These are phyloP conservation scores for Musa itinerans DNA, from an alignment of 176 grass and related monocot genomes.

Conservation along the genomic window DNA sequence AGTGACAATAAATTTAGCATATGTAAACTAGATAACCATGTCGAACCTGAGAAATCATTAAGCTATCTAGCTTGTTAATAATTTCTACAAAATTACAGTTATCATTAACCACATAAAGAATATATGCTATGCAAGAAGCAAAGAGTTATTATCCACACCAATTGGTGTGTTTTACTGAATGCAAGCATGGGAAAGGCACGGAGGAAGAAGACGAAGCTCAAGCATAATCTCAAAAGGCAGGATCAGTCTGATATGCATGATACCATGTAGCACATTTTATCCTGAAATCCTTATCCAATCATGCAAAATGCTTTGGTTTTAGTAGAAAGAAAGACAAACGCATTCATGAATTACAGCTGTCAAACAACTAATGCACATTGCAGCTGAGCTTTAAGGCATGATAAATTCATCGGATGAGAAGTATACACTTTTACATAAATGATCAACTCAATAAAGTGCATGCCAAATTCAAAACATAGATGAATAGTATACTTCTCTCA, in stretches of 20 bases:
- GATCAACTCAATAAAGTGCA: background rate
- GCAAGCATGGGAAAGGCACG: no score
- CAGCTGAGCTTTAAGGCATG: background rate
- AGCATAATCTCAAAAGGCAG: background rate
- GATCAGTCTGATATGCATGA: background rate
- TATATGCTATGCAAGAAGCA: no score
- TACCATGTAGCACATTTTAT: background rate
- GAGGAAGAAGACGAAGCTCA: background rate
- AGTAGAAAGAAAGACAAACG: background rate
- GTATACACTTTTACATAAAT: background rate
- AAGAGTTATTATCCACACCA: no score
- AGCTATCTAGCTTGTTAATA: no score
- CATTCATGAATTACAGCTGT: background rate
- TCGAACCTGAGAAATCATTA: no score
- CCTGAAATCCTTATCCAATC: no score
- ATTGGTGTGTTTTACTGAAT: no score
- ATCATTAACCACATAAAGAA: no score
- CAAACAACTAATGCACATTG: background rate
- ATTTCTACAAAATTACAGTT: no score
- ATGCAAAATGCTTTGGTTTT: background rate
- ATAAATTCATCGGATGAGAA: background rate
- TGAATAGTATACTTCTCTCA: background rate
- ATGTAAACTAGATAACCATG: no score
- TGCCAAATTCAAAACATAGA: background rate
- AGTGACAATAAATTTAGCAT: no score